A percentile compares a stretch with the other conserved stretches of the same genome.
Evolutionary conservation across 805 yeast species (phyloP).

Genomic region (Ogataea zsoltii): DNA sequence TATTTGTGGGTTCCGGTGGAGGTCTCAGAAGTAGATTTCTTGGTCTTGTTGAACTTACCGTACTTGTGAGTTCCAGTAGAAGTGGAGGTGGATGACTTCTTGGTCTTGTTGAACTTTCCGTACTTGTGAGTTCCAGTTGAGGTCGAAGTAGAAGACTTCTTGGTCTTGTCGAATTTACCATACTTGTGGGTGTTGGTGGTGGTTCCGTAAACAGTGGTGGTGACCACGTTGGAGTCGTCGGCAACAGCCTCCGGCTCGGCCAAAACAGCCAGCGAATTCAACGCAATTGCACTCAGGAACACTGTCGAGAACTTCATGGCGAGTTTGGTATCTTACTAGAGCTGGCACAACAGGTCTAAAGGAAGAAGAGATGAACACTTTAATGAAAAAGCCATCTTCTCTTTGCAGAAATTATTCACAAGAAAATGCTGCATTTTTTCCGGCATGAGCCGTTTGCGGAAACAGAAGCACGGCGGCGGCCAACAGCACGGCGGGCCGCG

Average conservation of each 20-base stretch:
- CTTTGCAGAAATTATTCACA: not conserved
- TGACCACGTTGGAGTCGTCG: constrained; percentile 28
- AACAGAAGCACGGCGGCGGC: no score
- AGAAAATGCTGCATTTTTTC: no score
- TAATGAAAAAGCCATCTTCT: constrained; percentile 4
- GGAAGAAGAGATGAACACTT: not conserved
- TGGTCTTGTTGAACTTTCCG: constrained; percentile 54
- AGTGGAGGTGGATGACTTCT: constrained; percentile 37
- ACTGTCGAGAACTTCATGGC: constrained; percentile 46
- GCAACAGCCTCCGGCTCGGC: constrained; percentile 26
- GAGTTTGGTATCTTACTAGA: constrained; percentile 5
- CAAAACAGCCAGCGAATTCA: constrained; percentile 38
- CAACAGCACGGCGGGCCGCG: no score
- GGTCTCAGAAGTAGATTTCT: constrained; percentile 32
- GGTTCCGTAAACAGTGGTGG: constrained; percentile 37
- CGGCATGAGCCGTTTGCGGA: no score
- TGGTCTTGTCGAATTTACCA: constrained; percentile 57
- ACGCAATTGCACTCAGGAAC: constrained; percentile 35
- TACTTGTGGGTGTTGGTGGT: constrained; percentile 35
- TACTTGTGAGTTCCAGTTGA: constrained; percentile 43
- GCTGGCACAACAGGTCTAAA: constrained; percentile 5
- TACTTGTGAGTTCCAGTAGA: constrained; percentile 52
- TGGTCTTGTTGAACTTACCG: constrained; percentile 56
- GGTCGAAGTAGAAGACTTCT: constrained; percentile 31
- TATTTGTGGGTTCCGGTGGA: constrained; percentile 43